Evolutionary conservation across 495 filamentous ascomycete genomes (phyloP).

Genomic region (Podospora bellae-mahoneyi): DNA sequence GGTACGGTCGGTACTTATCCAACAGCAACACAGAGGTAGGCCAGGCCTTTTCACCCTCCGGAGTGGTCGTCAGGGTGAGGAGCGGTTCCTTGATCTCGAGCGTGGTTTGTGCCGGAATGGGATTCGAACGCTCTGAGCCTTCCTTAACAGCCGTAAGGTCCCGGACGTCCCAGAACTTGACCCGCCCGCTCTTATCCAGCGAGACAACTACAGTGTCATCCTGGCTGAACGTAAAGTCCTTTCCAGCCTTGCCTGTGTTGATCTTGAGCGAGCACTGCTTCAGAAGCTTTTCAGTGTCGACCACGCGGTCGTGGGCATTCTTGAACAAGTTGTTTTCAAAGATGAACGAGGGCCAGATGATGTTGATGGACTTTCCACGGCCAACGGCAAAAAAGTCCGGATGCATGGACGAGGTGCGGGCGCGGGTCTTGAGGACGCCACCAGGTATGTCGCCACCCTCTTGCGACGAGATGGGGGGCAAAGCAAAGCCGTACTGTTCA

Average conservation of each 20-base stretch:
- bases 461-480: conserved; percentile 72
- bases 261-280: conserved; percentile 84
- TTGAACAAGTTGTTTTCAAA: conserved; percentile 67
- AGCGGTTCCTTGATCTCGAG: conserved; percentile 75
- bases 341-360: conserved; percentile 79
- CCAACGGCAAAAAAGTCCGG: conserved; percentile 92
- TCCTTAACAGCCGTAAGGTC: conserved; percentile 60
- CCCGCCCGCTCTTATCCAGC: conserved; percentile 88
- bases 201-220: conserved; percentile 93
- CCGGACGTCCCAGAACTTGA: conserved; percentile 96
- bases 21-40: conserved; percentile 93
- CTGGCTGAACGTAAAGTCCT: conserved; percentile 96
- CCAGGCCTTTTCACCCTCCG: conserved; percentile 82
- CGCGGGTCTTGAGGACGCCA: conserved; percentile 92
- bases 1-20: conserved; percentile 88
- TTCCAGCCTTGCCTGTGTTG: conserved; percentile 93
- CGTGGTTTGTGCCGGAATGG: conserved; percentile 50
- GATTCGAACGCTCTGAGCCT: conserved; percentile 50
- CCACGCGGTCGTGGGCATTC: conserved; percentile 64
- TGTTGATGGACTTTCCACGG: conserved; percentile 89
- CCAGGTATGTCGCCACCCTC: conserved; percentile 74
- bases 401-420: conserved; percentile 80
- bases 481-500: conserved; percentile 72
- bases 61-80: conserved; percentile 72
- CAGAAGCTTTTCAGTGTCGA: conserved; percentile 82